Conservation (phyloP, 2,329 filamentous ascomycete genomes). For the Fusarium abutilonis region DNA sequence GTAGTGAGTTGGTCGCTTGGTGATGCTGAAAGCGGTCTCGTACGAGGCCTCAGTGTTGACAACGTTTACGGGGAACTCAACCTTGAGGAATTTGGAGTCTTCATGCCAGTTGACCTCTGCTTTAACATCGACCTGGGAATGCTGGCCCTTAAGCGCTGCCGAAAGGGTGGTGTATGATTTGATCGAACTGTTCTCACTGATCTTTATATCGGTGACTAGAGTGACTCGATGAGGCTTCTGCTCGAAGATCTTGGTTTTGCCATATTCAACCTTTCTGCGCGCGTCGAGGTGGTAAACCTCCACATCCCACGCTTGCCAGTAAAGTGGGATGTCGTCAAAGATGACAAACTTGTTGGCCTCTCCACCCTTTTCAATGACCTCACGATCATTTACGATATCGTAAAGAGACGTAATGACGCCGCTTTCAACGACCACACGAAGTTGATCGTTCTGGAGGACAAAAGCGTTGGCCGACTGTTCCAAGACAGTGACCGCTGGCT, state of each 20-base stretch:
- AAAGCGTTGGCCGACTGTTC: slow-evolving; percentile 71
- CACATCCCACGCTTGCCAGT: slow-evolving; percentile 98
- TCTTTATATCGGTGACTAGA: slow-evolving; percentile 83
- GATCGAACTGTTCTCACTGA: slow-evolving; percentile 87
- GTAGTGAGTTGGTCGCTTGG: slow-evolving; percentile 92
- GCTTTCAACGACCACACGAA: slow-evolving; percentile 75
- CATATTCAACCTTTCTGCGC: slow-evolving; percentile 76
- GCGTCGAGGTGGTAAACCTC: slow-evolving; percentile 95
- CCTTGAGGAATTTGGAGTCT: slow-evolving; percentile 97
- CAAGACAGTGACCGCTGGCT: slow-evolving; percentile 62
- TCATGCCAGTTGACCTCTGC: slow-evolving; percentile 97
- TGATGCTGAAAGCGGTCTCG: slow-evolving; percentile 92
- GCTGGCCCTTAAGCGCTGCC: slow-evolving; percentile 68
- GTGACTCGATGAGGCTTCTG: slow-evolving; percentile 79
- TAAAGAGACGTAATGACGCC: slow-evolving; percentile 87
- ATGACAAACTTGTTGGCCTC: slow-evolving; percentile 93
- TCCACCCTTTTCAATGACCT: slow-evolving; percentile 76
- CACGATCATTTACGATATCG: slow-evolving; percentile 76
- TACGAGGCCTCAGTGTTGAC: slow-evolving; percentile 93
- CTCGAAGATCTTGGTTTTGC: slow-evolving; percentile 76
- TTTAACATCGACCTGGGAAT: slow-evolving; percentile 77
- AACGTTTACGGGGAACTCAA: slow-evolving; percentile 95
- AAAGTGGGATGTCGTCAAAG: slow-evolving; percentile 96
- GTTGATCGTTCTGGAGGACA: slow-evolving; percentile 80
- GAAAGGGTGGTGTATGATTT: slow-evolving; percentile 85